Percentiles rank a stretch among this genome's conserved stretches.
phyloP scores from a whole-genome alignment of 352 stramenopile genomes.

The Blastocystis hominis region DNA sequence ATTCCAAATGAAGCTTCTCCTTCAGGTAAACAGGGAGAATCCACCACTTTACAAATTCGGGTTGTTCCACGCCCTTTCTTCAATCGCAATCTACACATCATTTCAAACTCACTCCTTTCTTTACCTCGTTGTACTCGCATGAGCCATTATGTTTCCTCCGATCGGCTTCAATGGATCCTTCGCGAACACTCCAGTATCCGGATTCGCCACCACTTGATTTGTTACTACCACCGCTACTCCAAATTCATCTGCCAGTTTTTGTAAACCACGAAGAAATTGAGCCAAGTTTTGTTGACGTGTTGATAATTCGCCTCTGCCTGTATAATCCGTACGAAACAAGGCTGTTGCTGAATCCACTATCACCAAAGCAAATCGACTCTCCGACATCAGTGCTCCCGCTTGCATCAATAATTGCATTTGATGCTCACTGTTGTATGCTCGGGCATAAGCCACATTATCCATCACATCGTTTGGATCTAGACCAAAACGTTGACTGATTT shows the following conservation, averaged over 20 bases:
- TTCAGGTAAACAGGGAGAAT: slow-evolving; percentile 89
- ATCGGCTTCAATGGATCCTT: slow-evolving; percentile 78
- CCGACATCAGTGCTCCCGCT: slow-evolving; percentile 60
- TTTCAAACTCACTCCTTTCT: slow-evolving; percentile 62
- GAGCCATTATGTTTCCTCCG: slow-evolving; percentile 87
- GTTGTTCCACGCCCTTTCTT: slow-evolving; percentile 93
- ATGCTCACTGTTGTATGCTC: slow-evolving; percentile 97
- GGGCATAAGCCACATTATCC: slow-evolving; percentile 94
- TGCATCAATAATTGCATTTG: slow-evolving; percentile 71
- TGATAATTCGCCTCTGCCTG: slow-evolving; percentile 87
- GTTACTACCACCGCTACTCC: slow-evolving; percentile 87
- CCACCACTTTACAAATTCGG: slow-evolving; percentile 87
- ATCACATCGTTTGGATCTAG: slow-evolving; percentile 87
- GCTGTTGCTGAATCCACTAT: slow-evolving; percentile 94
- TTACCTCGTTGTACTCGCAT: slow-evolving; percentile 86
- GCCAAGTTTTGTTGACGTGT: slow-evolving; percentile 76
- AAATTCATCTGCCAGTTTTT: slow-evolving; percentile 92
- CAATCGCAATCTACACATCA: slow-evolving; percentile 74
- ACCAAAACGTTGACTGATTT: slow-evolving; percentile 92
- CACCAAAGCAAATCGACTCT: slow-evolving; percentile 74
- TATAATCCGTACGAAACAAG: slow-evolving; percentile 96
- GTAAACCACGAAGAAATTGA: slow-evolving; percentile 90
- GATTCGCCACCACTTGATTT: slow-evolving; percentile 81
- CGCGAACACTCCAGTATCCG: slow-evolving; percentile 78
- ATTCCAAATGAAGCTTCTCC: slow-evolving; percentile 82